A percentile compares a stretch with the other conserved stretches of the same genome.
These are phyloP conservation scores for Huiozyma sinensis DNA, from an alignment of 805 yeast genomes.

Conservation along the genomic window DNA sequence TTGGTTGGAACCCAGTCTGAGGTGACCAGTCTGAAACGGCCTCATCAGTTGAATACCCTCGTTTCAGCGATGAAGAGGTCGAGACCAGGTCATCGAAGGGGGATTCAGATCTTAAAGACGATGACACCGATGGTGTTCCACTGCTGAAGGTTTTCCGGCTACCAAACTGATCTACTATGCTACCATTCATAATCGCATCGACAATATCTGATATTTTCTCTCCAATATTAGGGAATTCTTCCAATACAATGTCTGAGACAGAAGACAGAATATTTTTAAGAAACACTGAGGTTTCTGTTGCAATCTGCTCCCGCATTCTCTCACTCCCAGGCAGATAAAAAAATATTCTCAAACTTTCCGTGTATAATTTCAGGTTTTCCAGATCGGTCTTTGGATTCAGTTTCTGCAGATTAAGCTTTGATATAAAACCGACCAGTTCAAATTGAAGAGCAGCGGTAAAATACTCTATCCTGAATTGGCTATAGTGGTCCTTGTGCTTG, in stretches of 20 bases:
- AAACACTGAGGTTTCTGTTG: constrained; percentile 22
- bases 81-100: constrained; percentile 5
- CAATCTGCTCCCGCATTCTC: constrained; percentile 16
- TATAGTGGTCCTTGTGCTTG: constrained; percentile 2
- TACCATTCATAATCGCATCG: constrained; percentile 20
- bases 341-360: constrained; percentile 30
- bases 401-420: constrained; percentile 14
- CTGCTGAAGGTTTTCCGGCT: constrained; percentile 7
- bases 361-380: constrained; percentile 25
- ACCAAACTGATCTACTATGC: constrained; percentile 13
- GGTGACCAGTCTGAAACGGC: constrained; percentile 2
- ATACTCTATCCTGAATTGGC: constrained; percentile 21
- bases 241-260: constrained; percentile 20
- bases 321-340: constrained; percentile 24
- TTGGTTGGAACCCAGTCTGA: background rate
- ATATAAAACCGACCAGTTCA: constrained; percentile 24
- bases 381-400: constrained; percentile 8
- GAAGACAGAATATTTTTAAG: constrained; percentile 23
- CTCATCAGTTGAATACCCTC: background rate
- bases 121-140: constrained; percentile 5
- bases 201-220: constrained; percentile 19
- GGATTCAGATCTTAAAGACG: constrained; percentile 5
- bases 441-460: constrained; percentile 25
- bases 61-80: background rate
- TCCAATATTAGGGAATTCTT: constrained; percentile 15